Conservation (phyloP, 352 stramenopile genomes). For the Phytophthora cryptogea region DNA sequence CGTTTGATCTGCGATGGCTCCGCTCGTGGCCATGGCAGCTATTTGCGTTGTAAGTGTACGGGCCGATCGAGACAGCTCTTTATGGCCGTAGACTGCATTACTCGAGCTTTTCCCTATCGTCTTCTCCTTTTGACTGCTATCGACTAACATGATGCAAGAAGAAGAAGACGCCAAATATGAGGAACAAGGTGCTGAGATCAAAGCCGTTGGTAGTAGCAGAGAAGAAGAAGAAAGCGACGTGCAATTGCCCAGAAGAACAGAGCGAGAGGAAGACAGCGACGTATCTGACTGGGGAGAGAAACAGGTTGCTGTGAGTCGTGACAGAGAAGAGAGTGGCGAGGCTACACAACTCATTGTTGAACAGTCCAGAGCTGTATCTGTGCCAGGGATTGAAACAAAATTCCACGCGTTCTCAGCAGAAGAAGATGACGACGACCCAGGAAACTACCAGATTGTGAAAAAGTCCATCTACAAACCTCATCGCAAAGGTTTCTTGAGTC, state of each 20-base stretch:
- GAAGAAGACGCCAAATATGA: slow-evolving; percentile 13
- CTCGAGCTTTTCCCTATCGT: slow-evolving; percentile 11
- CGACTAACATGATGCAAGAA: slow-evolving; percentile 24
- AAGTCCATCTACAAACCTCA: slow-evolving; percentile 76
- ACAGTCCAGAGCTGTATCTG: background rate
- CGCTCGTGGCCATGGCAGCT: background rate
- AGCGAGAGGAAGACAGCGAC: slow-evolving; percentile 10
- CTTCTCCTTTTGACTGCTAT: too few species aligned
- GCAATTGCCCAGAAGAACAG: background rate
- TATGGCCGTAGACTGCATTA: background rate
- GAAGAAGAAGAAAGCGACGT: slow-evolving; percentile 26
- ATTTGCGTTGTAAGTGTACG: slow-evolving; percentile 18
- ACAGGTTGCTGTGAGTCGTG: background rate
- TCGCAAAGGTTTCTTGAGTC: slow-evolving; percentile 37
- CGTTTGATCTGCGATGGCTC: slow-evolving; percentile 1
- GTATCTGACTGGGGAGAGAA: slow-evolving; percentile 5
- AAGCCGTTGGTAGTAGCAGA: background rate
- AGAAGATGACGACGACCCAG: slow-evolving; percentile 22
- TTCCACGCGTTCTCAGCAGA: slow-evolving; percentile 36
- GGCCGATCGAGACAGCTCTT: background rate
- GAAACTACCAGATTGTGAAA: slow-evolving; percentile 50
- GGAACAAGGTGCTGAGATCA: background rate
- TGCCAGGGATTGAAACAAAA: slow-evolving; percentile 9
- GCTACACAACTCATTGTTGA: background rate
- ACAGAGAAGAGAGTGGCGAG: background rate